Percentiles rank a stretch among this genome's conserved stretches.
These are phyloP conservation scores for Penicillium bialowiezense DNA, from an alignment of 495 filamentous ascomycete genomes.

Conservation along the genomic window DNA sequence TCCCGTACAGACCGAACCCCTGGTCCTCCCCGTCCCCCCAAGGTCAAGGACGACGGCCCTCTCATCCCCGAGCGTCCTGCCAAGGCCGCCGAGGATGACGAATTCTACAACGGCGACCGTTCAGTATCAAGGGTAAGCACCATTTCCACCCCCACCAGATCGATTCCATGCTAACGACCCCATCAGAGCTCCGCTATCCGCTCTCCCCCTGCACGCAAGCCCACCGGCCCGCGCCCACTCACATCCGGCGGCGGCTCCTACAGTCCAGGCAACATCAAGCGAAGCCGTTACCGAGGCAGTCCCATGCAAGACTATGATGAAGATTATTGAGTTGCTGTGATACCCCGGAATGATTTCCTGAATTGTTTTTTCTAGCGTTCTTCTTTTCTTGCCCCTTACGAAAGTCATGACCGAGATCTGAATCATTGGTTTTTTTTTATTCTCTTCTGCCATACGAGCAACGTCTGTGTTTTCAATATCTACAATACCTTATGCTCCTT, in stretches of 20 bases:
- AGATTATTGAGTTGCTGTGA: slow-evolving; percentile 33
- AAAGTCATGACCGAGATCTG: slow-evolving; percentile 1
- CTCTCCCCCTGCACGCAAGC: slow-evolving; percentile 50
- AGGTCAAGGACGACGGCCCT: slow-evolving; percentile 52
- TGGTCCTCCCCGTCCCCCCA: slow-evolving; percentile 51
- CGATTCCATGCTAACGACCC: not conserved
- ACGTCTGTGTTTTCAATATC: slow-evolving; percentile 2
- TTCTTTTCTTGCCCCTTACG: slow-evolving; percentile 11
- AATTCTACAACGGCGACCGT: slow-evolving; percentile 40
- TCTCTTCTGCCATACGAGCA: not conserved
- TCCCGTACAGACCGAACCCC: slow-evolving; percentile 19
- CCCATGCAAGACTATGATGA: slow-evolving; percentile 47
- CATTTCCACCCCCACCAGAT: not conserved
- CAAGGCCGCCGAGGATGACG: slow-evolving; percentile 40
- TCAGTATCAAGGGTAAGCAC: slow-evolving; percentile 39
- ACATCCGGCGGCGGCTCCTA: slow-evolving; percentile 41
- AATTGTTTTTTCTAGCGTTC: not conserved
- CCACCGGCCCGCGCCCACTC: slow-evolving; percentile 53
- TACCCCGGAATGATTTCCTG: slow-evolving; percentile 24
- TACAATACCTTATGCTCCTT: slow-evolving; percentile 3
- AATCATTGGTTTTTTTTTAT: not conserved
- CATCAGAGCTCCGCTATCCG: slow-evolving; percentile 39
- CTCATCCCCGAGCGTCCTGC: slow-evolving; percentile 47
- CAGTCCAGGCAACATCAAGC: slow-evolving; percentile 45
- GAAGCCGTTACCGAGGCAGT: slow-evolving; percentile 45